Percentiles rank a stretch among this genome's conserved stretches.
Conservation (phyloP, 2,329 filamentous ascomycete genomes). For the Fusarium anthophilum region DNA sequence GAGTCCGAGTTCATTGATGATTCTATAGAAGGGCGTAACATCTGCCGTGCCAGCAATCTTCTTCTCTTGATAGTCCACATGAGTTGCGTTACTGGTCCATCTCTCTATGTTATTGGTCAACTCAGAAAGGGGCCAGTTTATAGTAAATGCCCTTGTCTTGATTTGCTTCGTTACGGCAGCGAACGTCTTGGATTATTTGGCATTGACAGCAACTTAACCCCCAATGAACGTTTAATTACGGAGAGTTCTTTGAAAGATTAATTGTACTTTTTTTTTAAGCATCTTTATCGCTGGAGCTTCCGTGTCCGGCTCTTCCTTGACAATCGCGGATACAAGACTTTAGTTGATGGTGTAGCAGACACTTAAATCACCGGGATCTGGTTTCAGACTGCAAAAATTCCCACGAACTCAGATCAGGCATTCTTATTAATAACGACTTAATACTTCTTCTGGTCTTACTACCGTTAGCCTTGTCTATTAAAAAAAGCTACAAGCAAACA, state of each 20-base stretch:
- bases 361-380: too few species aligned
- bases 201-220: too few species aligned
- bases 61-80: background rate
- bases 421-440: too few species aligned
- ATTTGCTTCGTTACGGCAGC: background rate
- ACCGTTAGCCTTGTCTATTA: too few species aligned
- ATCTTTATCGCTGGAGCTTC: background rate
- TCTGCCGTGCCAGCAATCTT: background rate
- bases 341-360: background rate
- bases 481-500: background rate
- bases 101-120: background rate
- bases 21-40: background rate
- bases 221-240: background rate
- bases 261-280: background rate
- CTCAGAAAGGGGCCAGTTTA: background rate
- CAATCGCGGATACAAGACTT: background rate
- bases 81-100: background rate
- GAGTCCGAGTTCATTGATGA: background rate
- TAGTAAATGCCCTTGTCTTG: background rate
- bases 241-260: background rate
- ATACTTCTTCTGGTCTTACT: too few species aligned
- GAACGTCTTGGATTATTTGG: background rate
- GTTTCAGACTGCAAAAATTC: background rate
- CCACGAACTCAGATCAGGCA: background rate
- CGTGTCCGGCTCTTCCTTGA: background rate